These are phyloP conservation scores for Pyrenophora seminiperda DNA, from an alignment of 2,329 filamentous ascomycete genomes.

Conservation along the genomic window DNA sequence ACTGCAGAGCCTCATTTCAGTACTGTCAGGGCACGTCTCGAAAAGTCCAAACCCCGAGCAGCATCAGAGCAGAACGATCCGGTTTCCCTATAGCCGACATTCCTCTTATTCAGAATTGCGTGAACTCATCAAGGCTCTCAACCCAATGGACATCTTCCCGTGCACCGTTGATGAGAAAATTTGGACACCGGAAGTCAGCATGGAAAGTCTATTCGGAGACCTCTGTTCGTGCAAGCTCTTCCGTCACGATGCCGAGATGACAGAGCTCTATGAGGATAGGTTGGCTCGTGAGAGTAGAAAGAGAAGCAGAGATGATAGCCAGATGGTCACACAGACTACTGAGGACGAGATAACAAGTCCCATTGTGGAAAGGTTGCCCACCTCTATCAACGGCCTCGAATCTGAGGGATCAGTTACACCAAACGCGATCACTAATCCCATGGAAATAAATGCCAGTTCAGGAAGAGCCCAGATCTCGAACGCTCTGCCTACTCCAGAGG, in stretches of 20 bases:
- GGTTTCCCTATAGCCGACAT: conserved; percentile 87
- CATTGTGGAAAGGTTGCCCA: not conserved
- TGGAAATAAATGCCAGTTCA: no score
- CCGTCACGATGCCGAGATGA: conserved; percentile 68
- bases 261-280: conserved; percentile 37
- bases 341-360: not conserved
- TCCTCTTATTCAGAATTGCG: conserved; percentile 84
- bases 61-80: conserved; percentile 37
- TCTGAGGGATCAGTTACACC: not conserved
- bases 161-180: conserved; percentile 69
- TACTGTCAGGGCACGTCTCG: conserved; percentile 26
- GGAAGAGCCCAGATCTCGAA: not conserved
- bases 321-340: conserved; percentile 18
- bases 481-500: not conserved
- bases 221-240: conserved; percentile 68
- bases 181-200: conserved; percentile 69
- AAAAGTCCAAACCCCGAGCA: not conserved
- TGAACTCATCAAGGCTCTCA: conserved; percentile 69
- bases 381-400: no score
- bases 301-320: conserved; percentile 16
- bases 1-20: conserved; percentile 40
- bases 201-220: conserved; percentile 72
- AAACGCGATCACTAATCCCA: not conserved
- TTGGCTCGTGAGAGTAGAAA: conserved; percentile 18
- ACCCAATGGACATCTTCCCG: conserved; percentile 77